These are phyloP conservation scores for Colletotrichum cereale DNA, from an alignment of 2,329 filamentous ascomycete species.

Conservation along the genomic window DNA sequence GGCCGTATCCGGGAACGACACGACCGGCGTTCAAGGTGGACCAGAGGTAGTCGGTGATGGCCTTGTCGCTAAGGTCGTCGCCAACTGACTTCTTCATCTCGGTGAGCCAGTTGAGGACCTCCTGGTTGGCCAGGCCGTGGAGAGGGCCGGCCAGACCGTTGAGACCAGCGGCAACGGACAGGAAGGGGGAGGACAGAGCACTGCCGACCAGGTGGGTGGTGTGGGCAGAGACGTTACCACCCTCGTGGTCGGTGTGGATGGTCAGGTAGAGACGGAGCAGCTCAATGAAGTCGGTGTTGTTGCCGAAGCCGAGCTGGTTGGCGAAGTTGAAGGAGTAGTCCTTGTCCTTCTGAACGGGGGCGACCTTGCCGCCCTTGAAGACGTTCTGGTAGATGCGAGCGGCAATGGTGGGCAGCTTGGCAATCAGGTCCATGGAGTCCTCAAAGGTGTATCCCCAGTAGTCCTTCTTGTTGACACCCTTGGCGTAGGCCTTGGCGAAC, in stretches of 20 bases:
- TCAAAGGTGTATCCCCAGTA: constrained; percentile 99
- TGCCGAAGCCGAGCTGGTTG: constrained; percentile 97
- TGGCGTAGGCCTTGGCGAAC: constrained; percentile 98
- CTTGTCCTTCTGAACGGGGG: constrained; percentile 96
- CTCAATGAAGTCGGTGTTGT: constrained; percentile 97
- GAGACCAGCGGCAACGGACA: constrained; percentile 94
- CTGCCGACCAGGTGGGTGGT: constrained; percentile 98
- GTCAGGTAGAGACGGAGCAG: constrained; percentile 98
- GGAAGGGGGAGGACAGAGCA: constrained; percentile 96
- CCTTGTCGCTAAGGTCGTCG: constrained; percentile 94
- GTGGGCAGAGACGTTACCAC: constrained; percentile 98
- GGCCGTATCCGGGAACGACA: constrained; percentile 97
- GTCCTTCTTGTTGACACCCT: constrained; percentile 99
- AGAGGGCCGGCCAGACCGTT: constrained; percentile 98
- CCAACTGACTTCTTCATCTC: constrained; percentile 98
- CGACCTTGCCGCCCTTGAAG: constrained; percentile 99
- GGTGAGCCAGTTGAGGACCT: constrained; percentile 98
- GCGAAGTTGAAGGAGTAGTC: constrained; percentile 99
- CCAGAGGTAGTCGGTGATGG: constrained; percentile 99
- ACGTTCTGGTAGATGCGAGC: constrained; percentile 99
- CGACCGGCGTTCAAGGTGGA: constrained; percentile 94
- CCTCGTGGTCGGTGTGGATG: constrained; percentile 99
- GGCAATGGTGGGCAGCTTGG: constrained; percentile 98
- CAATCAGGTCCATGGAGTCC: constrained; percentile 99
- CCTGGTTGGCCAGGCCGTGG: constrained; percentile 99